These are phyloP conservation scores for Fonsecaea erecta DNA, from an alignment of 2,329 filamentous ascomycete species.

Conservation along the genomic window DNA sequence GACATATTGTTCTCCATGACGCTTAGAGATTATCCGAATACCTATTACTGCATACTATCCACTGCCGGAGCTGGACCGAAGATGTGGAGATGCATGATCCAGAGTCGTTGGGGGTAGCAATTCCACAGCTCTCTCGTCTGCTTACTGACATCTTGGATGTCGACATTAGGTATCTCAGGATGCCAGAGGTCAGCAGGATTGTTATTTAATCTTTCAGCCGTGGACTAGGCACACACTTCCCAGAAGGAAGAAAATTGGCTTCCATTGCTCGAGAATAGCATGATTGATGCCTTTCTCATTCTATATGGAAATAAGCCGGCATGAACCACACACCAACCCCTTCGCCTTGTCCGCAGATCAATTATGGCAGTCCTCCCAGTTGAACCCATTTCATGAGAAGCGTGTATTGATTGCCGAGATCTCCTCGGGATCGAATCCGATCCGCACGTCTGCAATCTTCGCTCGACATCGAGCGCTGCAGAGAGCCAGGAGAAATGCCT, in stretches of 20 bases:
- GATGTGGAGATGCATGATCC: neutral
- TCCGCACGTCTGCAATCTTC: no score
- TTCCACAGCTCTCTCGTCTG: neutral
- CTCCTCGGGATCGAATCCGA: no score
- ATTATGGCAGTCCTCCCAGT: no score
- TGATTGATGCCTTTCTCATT: no score
- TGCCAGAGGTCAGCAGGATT: neutral
- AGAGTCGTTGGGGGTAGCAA: neutral
- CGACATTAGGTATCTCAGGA: neutral
- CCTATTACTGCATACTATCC: neutral
- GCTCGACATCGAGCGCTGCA: no score
- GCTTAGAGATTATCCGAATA: neutral
- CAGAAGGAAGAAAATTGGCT: neutral
- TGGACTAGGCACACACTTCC: neutral
- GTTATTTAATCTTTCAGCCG: neutral
- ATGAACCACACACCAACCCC: no score
- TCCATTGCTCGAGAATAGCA: no score
- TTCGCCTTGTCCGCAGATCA: no score
- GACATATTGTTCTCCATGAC: constrained; percentile 5
- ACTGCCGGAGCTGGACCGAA: neutral
- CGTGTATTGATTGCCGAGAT: no score
- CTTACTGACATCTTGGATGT: neutral
- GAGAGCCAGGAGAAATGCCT: no score
- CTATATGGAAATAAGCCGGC: no score
- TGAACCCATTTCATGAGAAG: no score